Conservation (phyloP, 2,329 filamentous ascomycete genomes). For the Paradendryphiella salina region DNA sequence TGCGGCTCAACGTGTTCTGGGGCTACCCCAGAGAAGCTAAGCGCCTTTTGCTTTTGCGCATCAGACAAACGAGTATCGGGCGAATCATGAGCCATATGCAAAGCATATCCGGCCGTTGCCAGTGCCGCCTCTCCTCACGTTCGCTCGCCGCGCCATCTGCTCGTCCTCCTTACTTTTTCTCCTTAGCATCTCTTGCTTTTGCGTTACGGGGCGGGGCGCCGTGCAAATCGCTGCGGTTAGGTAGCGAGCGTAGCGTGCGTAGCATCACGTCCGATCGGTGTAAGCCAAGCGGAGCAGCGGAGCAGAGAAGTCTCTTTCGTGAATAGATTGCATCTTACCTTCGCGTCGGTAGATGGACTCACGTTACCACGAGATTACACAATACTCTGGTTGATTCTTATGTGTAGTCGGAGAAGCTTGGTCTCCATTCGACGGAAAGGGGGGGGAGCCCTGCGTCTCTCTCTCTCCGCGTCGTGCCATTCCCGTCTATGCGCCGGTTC, state of each 20-base stretch:
- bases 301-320: constrained; percentile 1
- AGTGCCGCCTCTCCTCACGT: neutral
- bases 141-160: neutral
- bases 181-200: constrained; percentile 1
- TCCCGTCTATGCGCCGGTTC: too few relatives aligned
- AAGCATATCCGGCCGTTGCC: neutral
- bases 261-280: neutral
- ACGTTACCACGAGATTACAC: too few relatives aligned
- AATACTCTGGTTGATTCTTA: too few relatives aligned
- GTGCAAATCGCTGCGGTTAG: neutral
- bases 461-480: too few relatives aligned
- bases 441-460: too few relatives aligned
- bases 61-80: neutral
- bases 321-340: too few relatives aligned
- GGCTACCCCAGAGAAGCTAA: neutral
- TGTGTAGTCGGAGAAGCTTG: too few relatives aligned
- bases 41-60: neutral
- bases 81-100: neutral
- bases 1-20: constrained; percentile 8
- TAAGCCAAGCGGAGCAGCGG: constrained; percentile 1
- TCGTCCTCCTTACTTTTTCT: neutral
- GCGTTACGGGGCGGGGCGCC: neutral
- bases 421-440: too few relatives aligned
- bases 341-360: too few relatives aligned
- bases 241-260: neutral